A percentile compares a stretch with the other conserved stretches of the same genome.
These are phyloP conservation scores for Starmerella stigmatis DNA, from an alignment of 805 yeast species.

Conservation along the genomic window DNA sequence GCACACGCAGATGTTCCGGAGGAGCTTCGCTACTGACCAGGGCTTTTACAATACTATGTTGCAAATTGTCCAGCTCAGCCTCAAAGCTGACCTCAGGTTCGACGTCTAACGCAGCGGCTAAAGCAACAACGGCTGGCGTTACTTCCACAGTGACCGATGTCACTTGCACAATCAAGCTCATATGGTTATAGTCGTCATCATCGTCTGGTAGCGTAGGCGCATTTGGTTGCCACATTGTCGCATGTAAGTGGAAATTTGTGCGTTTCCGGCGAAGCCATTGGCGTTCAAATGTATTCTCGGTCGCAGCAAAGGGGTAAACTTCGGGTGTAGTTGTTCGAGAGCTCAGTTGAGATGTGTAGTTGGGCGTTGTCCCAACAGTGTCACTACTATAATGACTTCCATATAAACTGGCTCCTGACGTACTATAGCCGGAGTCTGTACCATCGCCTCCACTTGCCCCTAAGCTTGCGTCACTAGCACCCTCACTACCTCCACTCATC, in stretches of 20 bases:
- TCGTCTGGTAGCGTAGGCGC: slow-evolving; percentile 33
- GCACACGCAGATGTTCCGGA: slow-evolving; percentile 3
- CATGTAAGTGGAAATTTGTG: slow-evolving; percentile 10
- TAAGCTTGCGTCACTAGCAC: background rate
- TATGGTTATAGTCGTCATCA: slow-evolving; percentile 35
- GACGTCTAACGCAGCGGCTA: slow-evolving; percentile 34
- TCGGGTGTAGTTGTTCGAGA: background rate
- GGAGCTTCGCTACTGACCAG: slow-evolving; percentile 28
- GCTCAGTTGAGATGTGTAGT: background rate
- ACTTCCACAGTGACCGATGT: slow-evolving; percentile 41
- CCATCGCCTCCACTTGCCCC: too few species aligned
- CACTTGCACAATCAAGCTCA: slow-evolving; percentile 45
- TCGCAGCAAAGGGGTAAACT: slow-evolving; percentile 13
- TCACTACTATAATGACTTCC: background rate
- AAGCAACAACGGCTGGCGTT: slow-evolving; percentile 38
- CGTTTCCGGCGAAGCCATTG: background rate
- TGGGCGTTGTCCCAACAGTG: background rate
- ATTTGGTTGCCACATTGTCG: slow-evolving; percentile 17
- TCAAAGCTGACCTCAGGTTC: slow-evolving; percentile 36
- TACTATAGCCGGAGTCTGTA: background rate
- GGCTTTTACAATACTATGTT: slow-evolving; percentile 44
- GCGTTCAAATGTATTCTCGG: slow-evolving; percentile 7
- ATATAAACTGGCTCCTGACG: background rate
- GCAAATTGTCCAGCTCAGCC: slow-evolving; percentile 53
- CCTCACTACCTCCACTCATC: background rate